These are phyloP conservation scores for Taxillus chinensis DNA, from an alignment of 164 flowering plant genomes.

Conservation along the genomic window DNA sequence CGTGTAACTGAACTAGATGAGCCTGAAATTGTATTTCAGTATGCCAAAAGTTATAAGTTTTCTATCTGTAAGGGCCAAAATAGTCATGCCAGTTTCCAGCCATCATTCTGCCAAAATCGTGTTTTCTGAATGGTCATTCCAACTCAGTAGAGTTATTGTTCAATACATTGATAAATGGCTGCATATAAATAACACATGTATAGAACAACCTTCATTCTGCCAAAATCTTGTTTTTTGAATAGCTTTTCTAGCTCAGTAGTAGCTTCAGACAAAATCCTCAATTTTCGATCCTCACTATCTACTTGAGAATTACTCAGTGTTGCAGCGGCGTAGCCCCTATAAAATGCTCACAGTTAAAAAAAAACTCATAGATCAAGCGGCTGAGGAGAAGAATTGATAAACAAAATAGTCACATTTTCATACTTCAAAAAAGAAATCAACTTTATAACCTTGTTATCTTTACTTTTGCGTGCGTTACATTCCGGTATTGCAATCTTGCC, in stretches of 20 bases:
- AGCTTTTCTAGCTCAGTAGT: conserved; percentile 77
- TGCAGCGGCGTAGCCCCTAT: conserved; percentile 72
- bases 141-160: too few relatives aligned
- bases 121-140: too few relatives aligned
- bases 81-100: too few relatives aligned
- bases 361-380: background rate
- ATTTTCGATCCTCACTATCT: conserved; percentile 64
- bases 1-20: too few relatives aligned
- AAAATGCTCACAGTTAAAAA: conserved; percentile 3
- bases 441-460: conserved; percentile 31
- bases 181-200: background rate
- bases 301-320: conserved; percentile 65
- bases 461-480: conserved; percentile 10
- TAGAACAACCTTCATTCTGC: conserved; percentile 70
- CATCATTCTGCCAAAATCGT: too few relatives aligned
- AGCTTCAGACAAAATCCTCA: conserved; percentile 72
- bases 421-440: background rate
- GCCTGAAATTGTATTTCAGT: too few relatives aligned
- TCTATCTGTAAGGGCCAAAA: too few relatives aligned
- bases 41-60: too few relatives aligned
- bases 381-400: background rate
- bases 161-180: too few relatives aligned
- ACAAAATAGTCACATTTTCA: background rate
- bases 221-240: conserved; percentile 74
- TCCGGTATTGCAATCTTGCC: conserved; percentile 26